Percentiles rank a stretch among this genome's conserved stretches.
phyloP scores from a whole-genome alignment of 2,329 filamentous ascomycete species.

The Sarocladiaceae sp. region DNA sequence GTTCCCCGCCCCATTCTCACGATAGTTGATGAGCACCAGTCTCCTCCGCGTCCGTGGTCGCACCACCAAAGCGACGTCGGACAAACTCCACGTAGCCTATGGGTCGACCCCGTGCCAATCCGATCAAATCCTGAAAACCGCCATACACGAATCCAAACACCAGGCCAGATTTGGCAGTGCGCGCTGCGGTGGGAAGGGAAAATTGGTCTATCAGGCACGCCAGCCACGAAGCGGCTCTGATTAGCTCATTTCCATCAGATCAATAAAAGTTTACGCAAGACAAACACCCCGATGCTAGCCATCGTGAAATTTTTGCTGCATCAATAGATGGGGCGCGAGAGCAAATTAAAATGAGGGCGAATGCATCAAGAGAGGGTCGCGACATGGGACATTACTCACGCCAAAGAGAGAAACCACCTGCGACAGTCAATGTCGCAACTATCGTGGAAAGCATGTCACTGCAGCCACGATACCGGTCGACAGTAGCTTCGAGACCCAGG shows the following conservation, averaged over 20 bases:
- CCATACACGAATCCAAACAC: conserved; percentile 76
- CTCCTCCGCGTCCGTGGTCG: conserved; percentile 1
- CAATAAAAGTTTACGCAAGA: not conserved
- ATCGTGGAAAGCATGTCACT: conserved; percentile 77
- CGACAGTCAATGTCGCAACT: conserved; percentile 75
- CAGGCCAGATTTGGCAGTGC: conserved; percentile 74
- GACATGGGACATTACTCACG: conserved; percentile 47
- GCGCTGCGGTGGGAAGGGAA: conserved; percentile 66
- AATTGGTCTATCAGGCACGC: conserved; percentile 57
- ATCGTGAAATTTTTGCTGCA: not conserved
- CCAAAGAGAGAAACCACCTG: conserved; percentile 80
- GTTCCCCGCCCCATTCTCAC: not conserved
- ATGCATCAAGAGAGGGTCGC: not conserved
- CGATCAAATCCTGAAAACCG: conserved; percentile 69
- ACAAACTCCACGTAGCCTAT: conserved; percentile 70
- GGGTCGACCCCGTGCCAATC: conserved; percentile 61
- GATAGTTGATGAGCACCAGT: not conserved
- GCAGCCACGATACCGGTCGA: conserved; percentile 64
- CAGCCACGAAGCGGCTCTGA: not conserved
- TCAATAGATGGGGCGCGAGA: not conserved
- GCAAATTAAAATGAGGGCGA: conserved; percentile 1
- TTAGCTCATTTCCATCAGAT: conserved; percentile 3
- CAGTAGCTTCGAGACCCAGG: conserved; percentile 75
- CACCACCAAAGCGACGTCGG: conserved; percentile 33
- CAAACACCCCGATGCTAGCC: conserved; percentile 5